Percentiles rank a stretch among this genome's conserved stretches.
Conservation (phyloP, 345 rosid genomes). For the Eucalyptus curtisii region DNA sequence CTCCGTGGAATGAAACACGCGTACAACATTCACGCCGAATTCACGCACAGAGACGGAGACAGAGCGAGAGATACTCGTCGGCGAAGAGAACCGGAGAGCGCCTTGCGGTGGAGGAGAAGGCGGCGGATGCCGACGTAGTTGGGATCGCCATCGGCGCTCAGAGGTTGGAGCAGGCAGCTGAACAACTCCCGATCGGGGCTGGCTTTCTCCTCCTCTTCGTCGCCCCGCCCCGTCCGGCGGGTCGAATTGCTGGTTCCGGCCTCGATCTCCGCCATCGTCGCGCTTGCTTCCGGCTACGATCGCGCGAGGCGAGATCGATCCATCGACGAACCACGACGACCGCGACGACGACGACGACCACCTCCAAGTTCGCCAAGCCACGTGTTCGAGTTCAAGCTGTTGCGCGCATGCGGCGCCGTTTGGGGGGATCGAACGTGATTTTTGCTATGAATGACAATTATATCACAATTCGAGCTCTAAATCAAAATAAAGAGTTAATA, state of each 20-base stretch:
- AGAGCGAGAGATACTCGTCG: slow-evolving; percentile 34
- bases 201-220: background rate
- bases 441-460: background rate
- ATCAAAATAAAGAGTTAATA: background rate
- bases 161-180: slow-evolving; percentile 74
- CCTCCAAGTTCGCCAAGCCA: background rate
- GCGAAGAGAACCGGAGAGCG: slow-evolving; percentile 46
- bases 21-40: background rate
- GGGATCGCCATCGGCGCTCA: slow-evolving; percentile 45
- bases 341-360: background rate
- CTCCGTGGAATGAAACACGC: background rate
- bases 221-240: background rate
- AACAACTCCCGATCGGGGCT: slow-evolving; percentile 56
- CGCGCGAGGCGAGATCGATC: background rate
- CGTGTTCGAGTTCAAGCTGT: background rate
- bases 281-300: background rate
- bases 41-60: background rate
- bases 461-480: background rate
- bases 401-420: background rate
- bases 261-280: background rate
- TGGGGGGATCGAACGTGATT: background rate
- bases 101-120: slow-evolving; percentile 71
- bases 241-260: background rate
- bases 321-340: background rate
- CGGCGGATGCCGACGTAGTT: slow-evolving; percentile 73